Evolutionary conservation across 2,329 filamentous ascomycete genomes (phyloP).

Genomic region (Penicillium italicum): DNA sequence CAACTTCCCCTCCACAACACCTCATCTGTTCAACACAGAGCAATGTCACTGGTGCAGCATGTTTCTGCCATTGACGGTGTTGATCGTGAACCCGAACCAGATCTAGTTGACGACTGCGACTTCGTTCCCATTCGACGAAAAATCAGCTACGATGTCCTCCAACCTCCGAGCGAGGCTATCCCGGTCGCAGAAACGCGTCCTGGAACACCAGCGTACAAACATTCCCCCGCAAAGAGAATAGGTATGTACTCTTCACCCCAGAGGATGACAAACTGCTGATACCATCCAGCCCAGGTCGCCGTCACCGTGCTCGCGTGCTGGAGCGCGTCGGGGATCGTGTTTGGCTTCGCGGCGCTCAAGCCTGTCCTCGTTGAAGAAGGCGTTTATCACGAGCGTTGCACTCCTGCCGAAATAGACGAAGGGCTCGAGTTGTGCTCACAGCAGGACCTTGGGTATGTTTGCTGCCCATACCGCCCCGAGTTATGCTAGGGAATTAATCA

Average conservation of each 20-base stretch:
- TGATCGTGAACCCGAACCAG: constrained; percentile 40
- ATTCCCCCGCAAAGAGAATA: constrained; percentile 39
- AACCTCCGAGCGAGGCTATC: constrained; percentile 31
- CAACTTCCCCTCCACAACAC: background rate
- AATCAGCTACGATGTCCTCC: constrained; percentile 45
- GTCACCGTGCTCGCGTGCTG: constrained; percentile 69
- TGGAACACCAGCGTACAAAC: constrained; percentile 50
- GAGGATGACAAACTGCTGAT: constrained; percentile 3
- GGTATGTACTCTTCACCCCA: constrained; percentile 18
- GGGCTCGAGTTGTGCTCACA: constrained; percentile 54
- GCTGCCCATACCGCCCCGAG: background rate
- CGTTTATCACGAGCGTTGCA: constrained; percentile 66
- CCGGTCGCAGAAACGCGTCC: constrained; percentile 38
- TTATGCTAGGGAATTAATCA: constrained; percentile 9
- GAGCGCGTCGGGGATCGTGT: constrained; percentile 73
- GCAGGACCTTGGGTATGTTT: constrained; percentile 51
- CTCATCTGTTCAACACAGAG: constrained; percentile 13
- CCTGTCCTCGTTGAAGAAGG: constrained; percentile 71
- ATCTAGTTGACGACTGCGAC: constrained; percentile 14
- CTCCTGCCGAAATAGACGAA: constrained; percentile 48
- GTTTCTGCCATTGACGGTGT: constrained; percentile 49
- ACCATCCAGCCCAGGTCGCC: constrained; percentile 53
- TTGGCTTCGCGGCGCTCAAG: constrained; percentile 82
- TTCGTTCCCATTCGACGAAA: constrained; percentile 23
- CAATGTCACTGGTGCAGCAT: constrained; percentile 52